phyloP scores from a whole-genome alignment of 495 filamentous ascomycete genomes.

The Aspergillus taichungensis region DNA sequence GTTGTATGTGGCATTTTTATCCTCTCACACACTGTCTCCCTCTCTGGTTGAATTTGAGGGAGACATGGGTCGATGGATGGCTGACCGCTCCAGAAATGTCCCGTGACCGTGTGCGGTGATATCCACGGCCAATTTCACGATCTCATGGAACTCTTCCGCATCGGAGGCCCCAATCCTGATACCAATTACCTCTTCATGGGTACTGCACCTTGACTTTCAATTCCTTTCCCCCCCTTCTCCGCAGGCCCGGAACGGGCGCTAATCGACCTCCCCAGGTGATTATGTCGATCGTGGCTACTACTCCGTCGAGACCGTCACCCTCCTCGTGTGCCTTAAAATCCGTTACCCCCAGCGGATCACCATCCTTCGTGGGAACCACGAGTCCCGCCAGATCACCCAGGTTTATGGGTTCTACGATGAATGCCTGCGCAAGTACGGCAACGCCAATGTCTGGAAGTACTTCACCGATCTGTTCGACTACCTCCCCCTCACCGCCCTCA shows the following conservation, averaged over 20 bases:
- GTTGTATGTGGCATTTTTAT: constrained; percentile 59
- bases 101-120: constrained; percentile 87
- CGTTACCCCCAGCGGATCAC: constrained; percentile 94
- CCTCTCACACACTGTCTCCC: constrained; percentile 12
- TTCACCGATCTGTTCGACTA: constrained; percentile 99
- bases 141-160: constrained; percentile 90
- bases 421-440: constrained; percentile 94
- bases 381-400: constrained; percentile 94
- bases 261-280: constrained; percentile 52
- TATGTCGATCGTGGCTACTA: constrained; percentile 97
- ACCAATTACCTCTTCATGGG: constrained; percentile 97
- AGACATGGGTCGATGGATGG: constrained; percentile 14
- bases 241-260: neutral
- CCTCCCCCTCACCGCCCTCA: constrained; percentile 93
- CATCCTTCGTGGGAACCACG: constrained; percentile 93
- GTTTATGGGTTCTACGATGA: constrained; percentile 99
- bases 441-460: constrained; percentile 99
- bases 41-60: neutral
- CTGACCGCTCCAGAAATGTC: constrained; percentile 62
- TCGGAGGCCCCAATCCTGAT: constrained; percentile 83
- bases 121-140: constrained; percentile 94
- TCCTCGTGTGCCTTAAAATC: constrained; percentile 91
- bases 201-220: constrained; percentile 18
- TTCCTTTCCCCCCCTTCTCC: neutral
- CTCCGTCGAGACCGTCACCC: constrained; percentile 90